phyloP scores from a whole-genome alignment of 768 basidiomycete genomes.

The Saitozyma podzolica region DNA sequence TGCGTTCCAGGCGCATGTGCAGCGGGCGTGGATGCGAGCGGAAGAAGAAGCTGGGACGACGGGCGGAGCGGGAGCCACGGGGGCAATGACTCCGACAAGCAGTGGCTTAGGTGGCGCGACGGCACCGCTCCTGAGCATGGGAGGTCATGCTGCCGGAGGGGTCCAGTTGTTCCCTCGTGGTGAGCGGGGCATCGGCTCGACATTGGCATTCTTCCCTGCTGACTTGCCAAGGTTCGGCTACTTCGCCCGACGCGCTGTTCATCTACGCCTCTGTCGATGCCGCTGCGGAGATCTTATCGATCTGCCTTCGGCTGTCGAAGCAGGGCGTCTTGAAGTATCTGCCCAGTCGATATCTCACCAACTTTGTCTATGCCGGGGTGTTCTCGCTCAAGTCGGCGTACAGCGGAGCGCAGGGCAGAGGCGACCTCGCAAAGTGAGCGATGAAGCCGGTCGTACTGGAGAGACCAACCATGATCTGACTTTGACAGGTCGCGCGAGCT shows the following conservation, averaged over 20 bases:
- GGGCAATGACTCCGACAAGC: neutral
- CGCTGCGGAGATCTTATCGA: slow-evolving; percentile 40
- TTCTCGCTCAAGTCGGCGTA: slow-evolving; percentile 48
- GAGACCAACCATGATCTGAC: slow-evolving; percentile 9
- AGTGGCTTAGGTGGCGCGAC: neutral
- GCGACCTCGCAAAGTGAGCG: slow-evolving; percentile 38
- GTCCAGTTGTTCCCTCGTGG: slow-evolving; percentile 44
- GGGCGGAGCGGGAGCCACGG: neutral
- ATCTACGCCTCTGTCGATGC: slow-evolving; percentile 51
- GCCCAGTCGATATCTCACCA: slow-evolving; percentile 46
- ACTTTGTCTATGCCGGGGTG: slow-evolving; percentile 47
- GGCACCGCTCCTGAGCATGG: neutral
- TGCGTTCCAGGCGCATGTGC: slow-evolving; percentile 42
- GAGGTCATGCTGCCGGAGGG: slow-evolving; percentile 1
- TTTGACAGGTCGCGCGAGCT: slow-evolving; percentile 36
- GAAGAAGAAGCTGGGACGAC: slow-evolving; percentile 11
- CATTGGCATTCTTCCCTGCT: neutral
- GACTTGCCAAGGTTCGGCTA: slow-evolving; percentile 25
- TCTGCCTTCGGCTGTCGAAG: slow-evolving; percentile 38
- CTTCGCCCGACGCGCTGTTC: slow-evolving; percentile 40
- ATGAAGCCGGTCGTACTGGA: too few species aligned
- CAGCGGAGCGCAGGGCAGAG: slow-evolving; percentile 40
- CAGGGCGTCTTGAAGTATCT: slow-evolving; percentile 38
- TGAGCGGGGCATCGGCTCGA: slow-evolving; percentile 15
- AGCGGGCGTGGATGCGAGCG: slow-evolving; percentile 33